Evolutionary conservation across 2,329 filamentous ascomycete species (phyloP).

Genomic region (Aspergillus thermomutatus): DNA sequence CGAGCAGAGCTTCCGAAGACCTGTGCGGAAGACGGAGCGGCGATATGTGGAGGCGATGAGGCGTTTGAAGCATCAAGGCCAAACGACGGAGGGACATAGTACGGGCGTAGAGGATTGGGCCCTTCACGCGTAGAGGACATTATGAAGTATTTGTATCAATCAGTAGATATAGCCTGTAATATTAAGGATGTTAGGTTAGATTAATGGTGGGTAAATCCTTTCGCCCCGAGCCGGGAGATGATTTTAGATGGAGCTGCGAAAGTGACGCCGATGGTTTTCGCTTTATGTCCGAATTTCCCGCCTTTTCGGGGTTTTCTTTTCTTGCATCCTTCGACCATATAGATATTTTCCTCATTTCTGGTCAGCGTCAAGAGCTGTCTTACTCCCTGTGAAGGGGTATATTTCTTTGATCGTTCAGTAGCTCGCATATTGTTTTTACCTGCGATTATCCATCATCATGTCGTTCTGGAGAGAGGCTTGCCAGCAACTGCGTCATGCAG

Average conservation of each 20-base stretch:
- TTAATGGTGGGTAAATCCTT: not conserved
- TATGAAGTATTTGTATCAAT: conserved; percentile 11
- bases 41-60: conserved; percentile 26
- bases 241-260: not conserved
- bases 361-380: not conserved
- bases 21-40: conserved; percentile 43
- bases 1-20: conserved; percentile 65
- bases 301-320: conserved; percentile 8
- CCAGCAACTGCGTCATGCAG: conserved; percentile 41
- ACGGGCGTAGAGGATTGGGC: conserved; percentile 58
- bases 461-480: conserved; percentile 32
- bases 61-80: conserved; percentile 51
- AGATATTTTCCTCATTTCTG: not conserved
- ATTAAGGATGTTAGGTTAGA: not conserved
- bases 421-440: not conserved
- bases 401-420: conserved; percentile 2
- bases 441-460: conserved; percentile 20
- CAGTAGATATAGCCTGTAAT: not conserved
- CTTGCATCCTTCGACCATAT: conserved; percentile 1
- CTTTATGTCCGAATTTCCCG: conserved; percentile 22
- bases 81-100: conserved; percentile 64
- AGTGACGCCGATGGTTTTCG: not conserved
- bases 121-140: conserved; percentile 51
- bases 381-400: not conserved
- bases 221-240: not conserved